A percentile compares a stretch with the other conserved stretches of the same genome.
Evolutionary conservation across 1,284 basidiomycete genomes (phyloP).

Genomic region (Leccinum brunneo-olivaceum): DNA sequence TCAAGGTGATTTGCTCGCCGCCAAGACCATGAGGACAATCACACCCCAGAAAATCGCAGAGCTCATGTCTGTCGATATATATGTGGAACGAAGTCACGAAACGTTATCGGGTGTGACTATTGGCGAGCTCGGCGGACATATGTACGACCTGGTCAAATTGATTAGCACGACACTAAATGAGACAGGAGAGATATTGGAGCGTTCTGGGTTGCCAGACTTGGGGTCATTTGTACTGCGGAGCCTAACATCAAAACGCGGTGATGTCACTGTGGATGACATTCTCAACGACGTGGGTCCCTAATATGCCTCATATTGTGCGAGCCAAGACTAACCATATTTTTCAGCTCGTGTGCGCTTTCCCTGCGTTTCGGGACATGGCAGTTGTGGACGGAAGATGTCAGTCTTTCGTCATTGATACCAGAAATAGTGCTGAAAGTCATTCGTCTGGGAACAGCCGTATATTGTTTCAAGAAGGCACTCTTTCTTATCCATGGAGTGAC

Average conservation of each 20-base stretch:
- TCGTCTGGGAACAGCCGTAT: constrained; percentile 48
- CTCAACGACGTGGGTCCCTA: constrained; percentile 51
- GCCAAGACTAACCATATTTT: constrained; percentile 10
- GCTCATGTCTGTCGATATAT: constrained; percentile 61
- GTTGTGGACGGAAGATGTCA: constrained; percentile 55
- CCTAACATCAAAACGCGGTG: constrained; percentile 40
- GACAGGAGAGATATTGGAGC: constrained; percentile 62
- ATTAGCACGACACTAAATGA: constrained; percentile 61
- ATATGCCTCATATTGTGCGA: constrained; percentile 3
- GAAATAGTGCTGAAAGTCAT: constrained; percentile 4
- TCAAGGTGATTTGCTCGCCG: constrained; percentile 57
- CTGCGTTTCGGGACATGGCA: constrained; percentile 71
- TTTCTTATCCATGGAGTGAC: constrained; percentile 71
- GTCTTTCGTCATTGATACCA: constrained; percentile 25
- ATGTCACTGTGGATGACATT: constrained; percentile 48
- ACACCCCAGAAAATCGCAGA: constrained; percentile 57
- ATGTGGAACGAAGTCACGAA: constrained; percentile 67
- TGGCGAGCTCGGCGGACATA: constrained; percentile 67
- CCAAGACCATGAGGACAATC: constrained; percentile 56
- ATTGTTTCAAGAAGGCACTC: constrained; percentile 85
- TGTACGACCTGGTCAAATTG: constrained; percentile 67
- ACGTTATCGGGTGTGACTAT: constrained; percentile 65
- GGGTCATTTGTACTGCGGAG: constrained; percentile 69
- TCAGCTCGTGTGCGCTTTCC: constrained; percentile 68
- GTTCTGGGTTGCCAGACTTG: constrained; percentile 59